Evolutionary conservation across 345 rosid species (phyloP).

Genomic region (Citrus mangshanensis): DNA sequence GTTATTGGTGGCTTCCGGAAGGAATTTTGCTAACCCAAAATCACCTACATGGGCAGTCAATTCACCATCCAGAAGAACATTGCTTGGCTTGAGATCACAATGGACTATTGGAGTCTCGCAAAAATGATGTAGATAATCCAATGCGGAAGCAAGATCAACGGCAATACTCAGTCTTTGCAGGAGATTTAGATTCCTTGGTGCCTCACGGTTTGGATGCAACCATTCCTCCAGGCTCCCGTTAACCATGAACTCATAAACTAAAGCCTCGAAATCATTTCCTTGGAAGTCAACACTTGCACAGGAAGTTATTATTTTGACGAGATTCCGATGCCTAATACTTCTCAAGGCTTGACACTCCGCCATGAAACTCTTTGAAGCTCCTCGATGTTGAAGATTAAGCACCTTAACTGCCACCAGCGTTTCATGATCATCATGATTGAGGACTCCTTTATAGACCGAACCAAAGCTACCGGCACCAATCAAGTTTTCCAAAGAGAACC

Average conservation of each 20-base stretch:
- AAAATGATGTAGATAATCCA: slow-evolving; percentile 23
- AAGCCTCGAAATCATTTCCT: slow-evolving; percentile 31
- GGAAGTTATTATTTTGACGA: slow-evolving; percentile 24
- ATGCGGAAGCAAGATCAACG: slow-evolving; percentile 9
- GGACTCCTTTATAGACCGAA: slow-evolving; percentile 25
- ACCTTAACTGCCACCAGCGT: background rate
- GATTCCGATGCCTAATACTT: slow-evolving; percentile 27
- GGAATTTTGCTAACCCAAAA: slow-evolving; percentile 2
- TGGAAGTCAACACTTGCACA: slow-evolving; percentile 22
- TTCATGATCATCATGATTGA: background rate
- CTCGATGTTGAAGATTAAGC: slow-evolving; percentile 3
- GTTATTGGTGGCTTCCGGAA: background rate
- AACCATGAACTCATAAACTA: slow-evolving; percentile 20
- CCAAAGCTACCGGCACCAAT: slow-evolving; percentile 26
- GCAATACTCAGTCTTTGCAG: background rate
- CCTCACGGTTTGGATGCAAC: slow-evolving; percentile 3
- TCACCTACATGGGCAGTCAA: background rate
- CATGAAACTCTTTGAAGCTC: slow-evolving; percentile 25
- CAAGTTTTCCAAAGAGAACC: no score
- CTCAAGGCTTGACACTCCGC: slow-evolving; percentile 26
- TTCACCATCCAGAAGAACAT: slow-evolving; percentile 8
- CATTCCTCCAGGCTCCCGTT: slow-evolving; percentile 16
- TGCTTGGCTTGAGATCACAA: slow-evolving; percentile 25
- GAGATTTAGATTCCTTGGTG: background rate
- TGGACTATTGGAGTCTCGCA: slow-evolving; percentile 11